Conservation (phyloP, 139 green algal species). For the Gonium pectorale region DNA sequence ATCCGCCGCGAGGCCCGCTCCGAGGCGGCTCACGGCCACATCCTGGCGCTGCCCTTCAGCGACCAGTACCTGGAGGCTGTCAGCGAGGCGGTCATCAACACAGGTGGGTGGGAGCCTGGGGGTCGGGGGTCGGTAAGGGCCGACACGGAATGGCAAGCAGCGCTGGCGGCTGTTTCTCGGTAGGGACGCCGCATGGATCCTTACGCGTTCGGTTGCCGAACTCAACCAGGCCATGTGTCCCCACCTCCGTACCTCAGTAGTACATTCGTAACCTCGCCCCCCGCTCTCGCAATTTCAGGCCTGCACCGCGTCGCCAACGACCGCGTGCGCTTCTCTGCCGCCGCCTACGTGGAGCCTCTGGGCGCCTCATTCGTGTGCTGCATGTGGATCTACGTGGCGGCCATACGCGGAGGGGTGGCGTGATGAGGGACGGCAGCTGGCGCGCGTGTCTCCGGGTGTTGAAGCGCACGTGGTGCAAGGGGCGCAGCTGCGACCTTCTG, state of each 20-base stretch:
- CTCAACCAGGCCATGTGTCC: neutral
- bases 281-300: neutral
- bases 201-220: neutral
- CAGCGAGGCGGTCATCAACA: constrained; percentile 69
- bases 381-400: constrained; percentile 73
- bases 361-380: constrained; percentile 66
- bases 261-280: too few relatives aligned
- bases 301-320: constrained; percentile 67
- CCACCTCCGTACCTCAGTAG: neutral
- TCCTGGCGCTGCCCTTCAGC: constrained; percentile 70
- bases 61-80: constrained; percentile 57
- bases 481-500: too few relatives aligned
- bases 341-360: constrained; percentile 63
- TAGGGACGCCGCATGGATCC: neutral
- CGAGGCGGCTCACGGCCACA: constrained; percentile 62
- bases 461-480: too few relatives aligned
- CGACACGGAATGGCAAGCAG: neutral
- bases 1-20: constrained; percentile 52
- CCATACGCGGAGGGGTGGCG: constrained; percentile 52
- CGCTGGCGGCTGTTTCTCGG: neutral
- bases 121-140: neutral
- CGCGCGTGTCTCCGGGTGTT: too few relatives aligned
- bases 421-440: too few relatives aligned
- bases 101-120: constrained; percentile 14
- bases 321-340: constrained; percentile 68